Evolutionary conservation across 805 yeast genomes (phyloP), one percentile per base, ranked within the genome.

Genomic region (Lachancea kluyveri): DNA sequence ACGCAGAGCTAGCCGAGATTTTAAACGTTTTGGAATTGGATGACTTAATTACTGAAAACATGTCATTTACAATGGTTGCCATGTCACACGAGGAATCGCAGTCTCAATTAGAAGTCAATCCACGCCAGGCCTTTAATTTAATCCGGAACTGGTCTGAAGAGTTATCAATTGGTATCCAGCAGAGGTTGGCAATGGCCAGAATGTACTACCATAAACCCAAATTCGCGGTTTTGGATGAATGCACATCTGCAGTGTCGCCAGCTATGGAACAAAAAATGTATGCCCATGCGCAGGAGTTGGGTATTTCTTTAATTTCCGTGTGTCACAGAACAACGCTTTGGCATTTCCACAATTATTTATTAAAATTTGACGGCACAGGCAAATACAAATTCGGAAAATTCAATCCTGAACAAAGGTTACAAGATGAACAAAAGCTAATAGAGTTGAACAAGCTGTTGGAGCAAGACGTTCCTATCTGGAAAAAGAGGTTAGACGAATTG

Each of bases 161-260:
- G 44, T 65, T 88, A 40, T 80, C 94, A 2, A 77, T 79, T 42
- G 96, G 97, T 17, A 94, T 88, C 15, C 96, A 88, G 57, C 96
- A 88, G 56, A 67, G 95, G 46, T 67, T 88, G 42, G 96, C 96
- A 9, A 79, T 90, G 82, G 95, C 94, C 3, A 71, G 96, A 48
- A 67, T 88, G 58, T 88, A 83, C 52, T 88, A 87, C 53, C 96
- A 88, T 57, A 70, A 72, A 48, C 97, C 97, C 2, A 81, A 77
- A 56, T 88, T 87, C 67, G 97, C 97, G 0, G 95, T 88, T 16
- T 65, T 88, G 42, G 97, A 88, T 60, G 97, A 88, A 63, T 88
- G 96, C 58, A 88, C 97, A 1, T 85, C 95, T 3, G 90, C 95
- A 1, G 94, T 88, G 2, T 79, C 96, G 0, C 84, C 92, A 8